Evolutionary conservation across 1,284 basidiomycete genomes (phyloP).

Genomic region (Irpex sp.): DNA sequence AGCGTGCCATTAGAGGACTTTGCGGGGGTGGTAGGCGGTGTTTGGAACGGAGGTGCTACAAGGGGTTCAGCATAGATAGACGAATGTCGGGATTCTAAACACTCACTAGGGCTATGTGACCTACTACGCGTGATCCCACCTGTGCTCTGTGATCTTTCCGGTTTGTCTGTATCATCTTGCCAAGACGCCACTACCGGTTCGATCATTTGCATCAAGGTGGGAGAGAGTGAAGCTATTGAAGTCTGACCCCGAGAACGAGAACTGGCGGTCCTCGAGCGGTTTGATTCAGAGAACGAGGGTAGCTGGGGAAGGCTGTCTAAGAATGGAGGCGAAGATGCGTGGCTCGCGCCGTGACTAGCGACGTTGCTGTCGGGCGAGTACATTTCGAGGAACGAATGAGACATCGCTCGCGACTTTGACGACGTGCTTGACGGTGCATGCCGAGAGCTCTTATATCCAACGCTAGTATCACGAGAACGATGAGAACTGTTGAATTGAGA

Average conservation of each 20-base stretch:
- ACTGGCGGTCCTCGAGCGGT: background rate
- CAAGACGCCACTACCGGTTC: constrained; percentile 18
- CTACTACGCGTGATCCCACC: background rate
- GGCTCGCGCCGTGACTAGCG: constrained; percentile 18
- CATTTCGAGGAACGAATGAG: constrained; percentile 17
- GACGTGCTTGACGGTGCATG: background rate
- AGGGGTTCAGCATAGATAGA: background rate
- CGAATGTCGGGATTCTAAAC: background rate
- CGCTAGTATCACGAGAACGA: background rate
- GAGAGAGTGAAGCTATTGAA: constrained; percentile 8
- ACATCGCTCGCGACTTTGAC: constrained; percentile 5
- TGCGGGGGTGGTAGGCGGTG: constrained; percentile 18
- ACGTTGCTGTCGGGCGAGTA: constrained; percentile 12
- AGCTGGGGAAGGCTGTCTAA: background rate
- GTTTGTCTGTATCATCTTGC: background rate
- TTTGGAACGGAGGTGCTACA: constrained; percentile 18
- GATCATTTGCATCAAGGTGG: constrained; percentile 25
- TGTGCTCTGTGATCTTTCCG: background rate
- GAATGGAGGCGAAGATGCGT: constrained; percentile 20
- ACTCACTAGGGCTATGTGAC: constrained; percentile 14
- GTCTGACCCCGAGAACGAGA: background rate
- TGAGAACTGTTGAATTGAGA: background rate
- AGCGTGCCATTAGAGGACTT: background rate
- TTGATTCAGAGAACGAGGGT: background rate
- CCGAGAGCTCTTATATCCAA: background rate